Conservation (phyloP, 306 rosid genomes). For the Begonia fuchsioides region DNA sequence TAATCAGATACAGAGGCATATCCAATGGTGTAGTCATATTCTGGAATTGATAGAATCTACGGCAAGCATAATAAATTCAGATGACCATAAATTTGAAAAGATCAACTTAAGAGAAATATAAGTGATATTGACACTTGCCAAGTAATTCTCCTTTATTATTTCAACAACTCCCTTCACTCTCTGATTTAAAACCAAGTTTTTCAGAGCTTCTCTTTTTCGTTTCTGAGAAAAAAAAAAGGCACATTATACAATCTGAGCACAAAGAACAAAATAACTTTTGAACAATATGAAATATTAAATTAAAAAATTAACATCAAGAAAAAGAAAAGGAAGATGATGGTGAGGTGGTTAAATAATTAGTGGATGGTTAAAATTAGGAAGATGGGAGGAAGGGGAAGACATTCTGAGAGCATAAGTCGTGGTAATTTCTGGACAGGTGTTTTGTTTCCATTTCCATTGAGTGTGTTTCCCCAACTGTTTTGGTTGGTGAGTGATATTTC, state of each 20-base stretch:
- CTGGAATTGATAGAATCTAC: conserved; percentile 78
- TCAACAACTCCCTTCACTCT: conserved; percentile 65
- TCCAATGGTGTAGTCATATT: conserved; percentile 48
- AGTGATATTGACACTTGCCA: conserved; percentile 42
- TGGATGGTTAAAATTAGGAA: too few species aligned
- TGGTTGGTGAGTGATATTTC: too few species aligned
- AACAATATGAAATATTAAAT: neutral
- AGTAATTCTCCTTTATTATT: conserved; percentile 72
- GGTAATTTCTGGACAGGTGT: too few species aligned
- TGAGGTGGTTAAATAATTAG: too few species aligned
- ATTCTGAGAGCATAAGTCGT: too few species aligned
- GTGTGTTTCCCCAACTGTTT: too few species aligned
- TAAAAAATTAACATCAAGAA: neutral
- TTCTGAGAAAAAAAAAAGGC: conserved; percentile 32
- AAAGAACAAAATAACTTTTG: too few species aligned
- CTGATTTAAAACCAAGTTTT: conserved; percentile 49
- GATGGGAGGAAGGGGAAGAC: too few species aligned
- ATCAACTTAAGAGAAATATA: conserved; percentile 8
- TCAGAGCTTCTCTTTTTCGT: conserved; percentile 45
- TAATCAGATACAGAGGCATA: conserved; percentile 67
- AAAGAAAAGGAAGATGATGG: neutral
- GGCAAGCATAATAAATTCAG: conserved; percentile 8
- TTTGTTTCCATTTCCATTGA: too few species aligned
- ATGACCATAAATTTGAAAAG: conserved; percentile 3
- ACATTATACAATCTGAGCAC: too few species aligned